Evolutionary conservation across 495 filamentous ascomycete species (phyloP).

Genomic region (Astrothelium subdiscretum): DNA sequence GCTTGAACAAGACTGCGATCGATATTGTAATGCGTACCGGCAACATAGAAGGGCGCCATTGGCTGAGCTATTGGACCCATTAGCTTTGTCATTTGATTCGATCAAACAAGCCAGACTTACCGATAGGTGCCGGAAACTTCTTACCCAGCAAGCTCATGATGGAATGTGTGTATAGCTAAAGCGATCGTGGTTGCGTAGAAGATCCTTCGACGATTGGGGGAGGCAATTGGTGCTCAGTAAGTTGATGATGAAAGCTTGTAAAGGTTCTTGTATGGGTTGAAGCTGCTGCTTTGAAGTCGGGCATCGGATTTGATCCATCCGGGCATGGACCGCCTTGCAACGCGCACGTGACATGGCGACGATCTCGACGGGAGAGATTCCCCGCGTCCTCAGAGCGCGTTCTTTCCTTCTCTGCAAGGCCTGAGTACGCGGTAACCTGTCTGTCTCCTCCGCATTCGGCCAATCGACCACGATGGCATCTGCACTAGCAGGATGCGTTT

Average conservation of each 20-base stretch:
- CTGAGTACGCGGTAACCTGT: neutral
- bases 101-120: slow-evolving; percentile 45
- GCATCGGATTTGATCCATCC: too few relatives aligned
- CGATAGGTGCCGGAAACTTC: slow-evolving; percentile 80
- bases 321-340: neutral
- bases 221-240: neutral
- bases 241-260: slow-evolving; percentile 1
- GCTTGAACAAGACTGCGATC: slow-evolving; percentile 3
- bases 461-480: slow-evolving; percentile 10
- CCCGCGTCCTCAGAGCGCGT: neutral
- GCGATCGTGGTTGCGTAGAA: neutral
- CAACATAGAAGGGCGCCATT: slow-evolving; percentile 83
- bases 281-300: neutral
- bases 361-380: neutral
- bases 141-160: slow-evolving; percentile 77
- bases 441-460: neutral
- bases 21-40: slow-evolving; percentile 51
- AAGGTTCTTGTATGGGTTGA: neutral
- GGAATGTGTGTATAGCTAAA: slow-evolving; percentile 18
- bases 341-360: neutral
- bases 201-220: slow-evolving; percentile 6
- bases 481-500: slow-evolving; percentile 52
- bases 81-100: neutral
- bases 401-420: neutral
- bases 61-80: slow-evolving; percentile 56